Conservation (phyloP, 1,284 basidiomycete genomes). For the Naganishia sp. region DNA sequence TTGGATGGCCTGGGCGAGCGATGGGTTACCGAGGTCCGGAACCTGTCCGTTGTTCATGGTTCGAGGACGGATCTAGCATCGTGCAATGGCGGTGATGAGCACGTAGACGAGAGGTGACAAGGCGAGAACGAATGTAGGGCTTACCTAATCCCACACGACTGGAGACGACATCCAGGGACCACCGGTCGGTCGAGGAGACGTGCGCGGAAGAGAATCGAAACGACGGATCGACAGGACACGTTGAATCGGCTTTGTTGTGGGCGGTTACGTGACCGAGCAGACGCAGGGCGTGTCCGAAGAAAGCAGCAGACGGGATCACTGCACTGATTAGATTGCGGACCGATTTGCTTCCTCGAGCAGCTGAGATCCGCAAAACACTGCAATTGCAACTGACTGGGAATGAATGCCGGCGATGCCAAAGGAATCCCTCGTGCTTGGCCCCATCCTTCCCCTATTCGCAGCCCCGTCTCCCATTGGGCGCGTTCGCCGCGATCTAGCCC, state of each 20-base stretch:
- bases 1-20: background rate
- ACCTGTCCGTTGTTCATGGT: conserved; percentile 25
- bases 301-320: background rate
- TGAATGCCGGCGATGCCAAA: background rate
- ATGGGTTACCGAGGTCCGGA: conserved; percentile 1
- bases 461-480: conserved; percentile 1
- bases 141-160: conserved; percentile 14
- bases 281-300: background rate
- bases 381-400: background rate
- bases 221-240: background rate
- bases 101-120: background rate
- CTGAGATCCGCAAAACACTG: background rate
- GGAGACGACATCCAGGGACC: background rate
- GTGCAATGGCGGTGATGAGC: background rate
- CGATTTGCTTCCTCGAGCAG: conserved; percentile 11
- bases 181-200: background rate
- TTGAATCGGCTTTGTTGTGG: background rate
- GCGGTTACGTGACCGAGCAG: background rate
- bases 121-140: background rate
- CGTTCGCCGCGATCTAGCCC: conserved; percentile 4
- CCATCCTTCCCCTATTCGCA: background rate
- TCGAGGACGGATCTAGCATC: background rate
- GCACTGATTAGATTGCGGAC: conserved; percentile 2
- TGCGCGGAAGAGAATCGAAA: conserved; percentile 5
- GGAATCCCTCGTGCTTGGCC: background rate